Evolutionary conservation across 768 basidiomycete genomes (phyloP).

Genomic region (Sistotremastrum niveocremeum): DNA sequence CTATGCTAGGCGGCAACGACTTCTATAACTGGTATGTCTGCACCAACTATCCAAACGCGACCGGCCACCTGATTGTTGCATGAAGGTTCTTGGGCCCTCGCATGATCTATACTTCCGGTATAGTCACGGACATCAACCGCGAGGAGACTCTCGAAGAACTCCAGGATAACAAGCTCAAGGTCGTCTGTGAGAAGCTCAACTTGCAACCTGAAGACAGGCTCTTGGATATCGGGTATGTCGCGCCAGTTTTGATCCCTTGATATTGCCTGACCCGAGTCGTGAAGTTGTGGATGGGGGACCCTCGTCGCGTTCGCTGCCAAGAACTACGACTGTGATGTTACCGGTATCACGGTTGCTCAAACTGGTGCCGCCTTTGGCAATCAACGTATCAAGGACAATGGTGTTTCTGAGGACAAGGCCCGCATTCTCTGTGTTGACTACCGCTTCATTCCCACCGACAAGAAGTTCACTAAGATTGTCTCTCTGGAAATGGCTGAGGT

Average conservation of each 20-base stretch:
- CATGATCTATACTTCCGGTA: constrained; percentile 96
- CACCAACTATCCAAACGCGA: background rate
- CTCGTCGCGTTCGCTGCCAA: constrained; percentile 90
- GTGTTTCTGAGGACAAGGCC: constrained; percentile 56
- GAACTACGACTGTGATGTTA: constrained; percentile 93
- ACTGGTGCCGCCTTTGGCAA: constrained; percentile 93
- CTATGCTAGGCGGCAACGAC: constrained; percentile 67
- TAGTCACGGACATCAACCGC: constrained; percentile 55
- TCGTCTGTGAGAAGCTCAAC: constrained; percentile 91
- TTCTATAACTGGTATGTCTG: constrained; percentile 71
- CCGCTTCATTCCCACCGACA: constrained; percentile 71
- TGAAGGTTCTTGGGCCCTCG: constrained; percentile 82
- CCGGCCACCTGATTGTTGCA: background rate
- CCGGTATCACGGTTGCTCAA: constrained; percentile 84
- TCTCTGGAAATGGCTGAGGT: constrained; percentile 98
- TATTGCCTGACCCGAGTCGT: constrained; percentile 30
- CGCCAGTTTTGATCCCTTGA: constrained; percentile 46
- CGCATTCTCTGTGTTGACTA: constrained; percentile 90
- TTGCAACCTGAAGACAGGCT: constrained; percentile 70
- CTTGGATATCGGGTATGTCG: constrained; percentile 17
- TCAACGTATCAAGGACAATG: constrained; percentile 72
- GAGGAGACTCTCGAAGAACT: constrained; percentile 84
- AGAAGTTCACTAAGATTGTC: constrained; percentile 82
- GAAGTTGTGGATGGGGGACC: constrained; percentile 85
- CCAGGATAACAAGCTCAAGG: constrained; percentile 94